A percentile compares a stretch with the other conserved stretches of the same genome.
Evolutionary conservation across 2,329 filamentous ascomycete species (phyloP).

Genomic region (Amylocarpus encephaloides): DNA sequence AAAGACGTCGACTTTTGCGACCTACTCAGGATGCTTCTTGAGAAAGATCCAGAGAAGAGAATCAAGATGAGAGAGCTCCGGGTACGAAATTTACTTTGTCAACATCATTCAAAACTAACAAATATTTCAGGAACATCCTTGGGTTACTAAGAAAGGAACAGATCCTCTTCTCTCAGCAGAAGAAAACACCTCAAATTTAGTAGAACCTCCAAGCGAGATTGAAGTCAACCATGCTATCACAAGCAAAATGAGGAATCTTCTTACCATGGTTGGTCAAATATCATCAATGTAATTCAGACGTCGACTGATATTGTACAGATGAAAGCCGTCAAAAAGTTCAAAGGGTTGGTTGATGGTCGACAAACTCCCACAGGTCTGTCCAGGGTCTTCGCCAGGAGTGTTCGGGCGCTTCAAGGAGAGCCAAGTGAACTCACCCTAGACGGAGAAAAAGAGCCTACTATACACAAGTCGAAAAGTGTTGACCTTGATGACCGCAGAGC

Average conservation of each 20-base stretch:
- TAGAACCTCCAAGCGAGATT: constrained; percentile 80
- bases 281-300: not conserved
- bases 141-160: constrained; percentile 76
- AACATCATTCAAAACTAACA: constrained; percentile 5
- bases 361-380: constrained; percentile 47
- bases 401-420: constrained; percentile 44
- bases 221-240: constrained; percentile 91
- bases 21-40: constrained; percentile 65
- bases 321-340: constrained; percentile 88
- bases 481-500: constrained; percentile 45
- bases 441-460: constrained; percentile 28
- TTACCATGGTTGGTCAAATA: constrained; percentile 61
- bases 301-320: constrained; percentile 47
- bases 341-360: constrained; percentile 56
- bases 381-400: constrained; percentile 52
- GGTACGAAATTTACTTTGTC: constrained; percentile 40
- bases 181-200: constrained; percentile 76
- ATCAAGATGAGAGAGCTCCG: constrained; percentile 78
- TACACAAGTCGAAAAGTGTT: constrained; percentile 41
- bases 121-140: constrained; percentile 67
- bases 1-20: constrained; percentile 66
- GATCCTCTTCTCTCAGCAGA: constrained; percentile 74
- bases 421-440: constrained; percentile 39
- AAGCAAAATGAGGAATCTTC: constrained; percentile 75
- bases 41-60: constrained; percentile 77